A percentile compares a stretch with the other conserved stretches of the same genome.
These are phyloP conservation scores for Salix brachista DNA, from an alignment of 345 rosid species.

Conservation along the genomic window DNA sequence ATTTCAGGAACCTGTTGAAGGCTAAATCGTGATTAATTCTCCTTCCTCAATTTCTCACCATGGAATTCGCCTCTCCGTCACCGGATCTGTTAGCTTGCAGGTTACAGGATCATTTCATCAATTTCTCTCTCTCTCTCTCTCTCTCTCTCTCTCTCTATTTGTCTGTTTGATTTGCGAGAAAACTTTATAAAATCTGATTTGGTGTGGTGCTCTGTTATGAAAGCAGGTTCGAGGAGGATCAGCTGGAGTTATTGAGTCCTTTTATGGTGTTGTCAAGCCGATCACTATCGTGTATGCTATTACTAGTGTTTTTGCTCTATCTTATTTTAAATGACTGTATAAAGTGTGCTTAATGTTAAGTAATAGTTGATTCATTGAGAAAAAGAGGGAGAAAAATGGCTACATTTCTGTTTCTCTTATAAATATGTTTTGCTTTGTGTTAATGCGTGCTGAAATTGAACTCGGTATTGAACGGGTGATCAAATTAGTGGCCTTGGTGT, in stretches of 20 bases:
- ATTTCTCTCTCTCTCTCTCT: not conserved
- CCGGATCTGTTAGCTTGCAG: constrained; percentile 77
- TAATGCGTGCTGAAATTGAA: not conserved
- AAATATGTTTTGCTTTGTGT: not conserved
- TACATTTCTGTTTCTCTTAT: not conserved
- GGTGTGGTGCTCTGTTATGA: not conserved
- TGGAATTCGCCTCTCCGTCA: constrained; percentile 58
- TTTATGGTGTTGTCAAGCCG: constrained; percentile 83
- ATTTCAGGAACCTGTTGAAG: constrained; percentile 61
- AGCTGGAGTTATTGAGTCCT: constrained; percentile 78
- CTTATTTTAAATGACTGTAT: no score
- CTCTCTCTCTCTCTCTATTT: no score
- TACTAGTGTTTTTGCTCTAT: not conserved
- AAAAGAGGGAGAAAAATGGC: not conserved
- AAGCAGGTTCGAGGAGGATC: constrained; percentile 82
- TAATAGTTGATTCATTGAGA: not conserved
- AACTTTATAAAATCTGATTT: not conserved
- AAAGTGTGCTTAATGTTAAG: not conserved
- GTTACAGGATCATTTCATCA: constrained; percentile 15
- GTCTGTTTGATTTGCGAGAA: no score
- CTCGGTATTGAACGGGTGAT: no score
- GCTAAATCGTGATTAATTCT: constrained; percentile 64
- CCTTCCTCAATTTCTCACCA: constrained; percentile 68
- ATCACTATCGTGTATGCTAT: constrained; percentile 49
- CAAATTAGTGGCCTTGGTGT: no score